Evolutionary conservation across 202 grass and related monocot species (phyloP), one percentile per base, ranked within the genome.

Genomic region (Schoenoplectus tabernaemontani): DNA sequence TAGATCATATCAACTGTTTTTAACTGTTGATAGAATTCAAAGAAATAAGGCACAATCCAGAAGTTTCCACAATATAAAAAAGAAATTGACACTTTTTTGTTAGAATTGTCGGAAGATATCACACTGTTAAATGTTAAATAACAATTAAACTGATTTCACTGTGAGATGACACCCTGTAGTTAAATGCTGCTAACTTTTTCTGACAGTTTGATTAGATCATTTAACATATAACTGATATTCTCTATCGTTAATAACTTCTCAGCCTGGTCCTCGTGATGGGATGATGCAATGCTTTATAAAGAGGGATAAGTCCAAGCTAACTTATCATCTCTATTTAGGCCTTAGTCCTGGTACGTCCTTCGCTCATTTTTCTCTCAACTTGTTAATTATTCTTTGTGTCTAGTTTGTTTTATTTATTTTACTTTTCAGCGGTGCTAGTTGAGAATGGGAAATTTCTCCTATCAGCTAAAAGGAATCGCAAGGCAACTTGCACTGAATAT

Each of bases 271-370:
- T 80, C 90, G 96, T 57, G 96, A 99, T 42, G 92, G 85, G 77
- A 91, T 90, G 76, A 91, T 99, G 79, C 92, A 91, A 80, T 99
- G 96, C 79, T 99, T 89, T 43, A 99, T 99, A 88, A 99, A 96
- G 90, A 89, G 96, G 90, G 93, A 99, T 20, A 93, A 82, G 77
- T 99, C 96, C 66, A 99, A 93, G 71, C 86, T 89, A 38, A 99
- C 90, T 48, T 99, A 99, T 87, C 87, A 85, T 77, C 92, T 99
- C 26, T 99, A 96, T 60, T 75, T 99, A 58, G 95, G 90, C 69
- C 92, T 93, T 86, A 96, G 76, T 79, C 84, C 85, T 41, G 90
- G 96, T 99, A 87, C 32, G 85, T 81, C 51, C 3, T 46, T 46
- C 39, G 23, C 48, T 37, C 9, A 19, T 34, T 62, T 47, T 59